Percentiles rank a stretch among this genome's conserved stretches.
Evolutionary conservation across 805 yeast species (phyloP).

Genomic region (Zygosaccharomyces pseudorouxii): DNA sequence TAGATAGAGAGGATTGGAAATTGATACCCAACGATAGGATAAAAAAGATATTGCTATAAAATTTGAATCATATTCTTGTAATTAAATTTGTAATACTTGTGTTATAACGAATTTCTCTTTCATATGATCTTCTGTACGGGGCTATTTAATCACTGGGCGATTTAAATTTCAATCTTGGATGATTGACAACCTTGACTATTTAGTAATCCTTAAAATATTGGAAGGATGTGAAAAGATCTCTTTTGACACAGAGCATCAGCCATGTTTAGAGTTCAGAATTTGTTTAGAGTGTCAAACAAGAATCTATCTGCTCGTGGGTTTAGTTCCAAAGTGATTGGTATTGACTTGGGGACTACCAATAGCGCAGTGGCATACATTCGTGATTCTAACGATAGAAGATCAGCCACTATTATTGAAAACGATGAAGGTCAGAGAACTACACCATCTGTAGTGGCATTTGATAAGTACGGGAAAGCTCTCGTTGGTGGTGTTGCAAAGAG

Average conservation of each 20-base stretch:
- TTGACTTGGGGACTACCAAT: constrained; percentile 82
- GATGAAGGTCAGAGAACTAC: constrained; percentile 74
- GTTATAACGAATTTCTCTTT: background rate
- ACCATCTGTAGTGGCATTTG: constrained; percentile 71
- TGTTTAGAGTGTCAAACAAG: background rate
- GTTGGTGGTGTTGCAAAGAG: constrained; percentile 73
- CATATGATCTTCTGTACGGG: background rate
- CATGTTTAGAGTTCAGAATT: constrained; percentile 3
- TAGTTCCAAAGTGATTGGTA: constrained; percentile 55
- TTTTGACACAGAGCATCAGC: background rate
- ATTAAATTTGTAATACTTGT: background rate
- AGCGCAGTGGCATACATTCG: constrained; percentile 66
- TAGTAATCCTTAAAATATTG: background rate
- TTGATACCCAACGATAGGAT: background rate
- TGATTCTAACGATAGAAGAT: constrained; percentile 47
- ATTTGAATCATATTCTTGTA: background rate
- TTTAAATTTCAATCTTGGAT: background rate
- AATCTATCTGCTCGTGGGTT: constrained; percentile 2
- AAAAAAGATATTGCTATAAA: background rate
- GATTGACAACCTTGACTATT: background rate
- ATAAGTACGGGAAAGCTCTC: constrained; percentile 38
- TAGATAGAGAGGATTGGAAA: constrained; percentile 7
- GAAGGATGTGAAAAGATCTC: background rate
- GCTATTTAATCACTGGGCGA: background rate
- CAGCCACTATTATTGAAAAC: constrained; percentile 66